phyloP scores from a whole-genome alignment of 371 early-diverging fungal genomes.

The Mucor piriformis region DNA sequence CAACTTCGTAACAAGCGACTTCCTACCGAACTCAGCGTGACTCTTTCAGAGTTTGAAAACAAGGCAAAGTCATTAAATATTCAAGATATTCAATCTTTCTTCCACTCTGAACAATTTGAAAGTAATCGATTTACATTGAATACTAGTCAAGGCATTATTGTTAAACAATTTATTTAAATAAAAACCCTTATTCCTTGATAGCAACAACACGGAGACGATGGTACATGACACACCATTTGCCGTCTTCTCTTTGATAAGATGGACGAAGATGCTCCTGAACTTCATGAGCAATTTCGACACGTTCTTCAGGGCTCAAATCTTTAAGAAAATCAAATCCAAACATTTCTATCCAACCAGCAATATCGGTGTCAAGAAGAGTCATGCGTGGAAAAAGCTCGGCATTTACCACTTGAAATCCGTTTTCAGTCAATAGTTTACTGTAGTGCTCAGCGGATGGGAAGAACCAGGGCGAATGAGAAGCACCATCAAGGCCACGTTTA shows the following conservation, averaged over 20 bases:
- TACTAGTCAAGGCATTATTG: slow-evolving; percentile 12
- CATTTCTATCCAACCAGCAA: slow-evolving; percentile 72
- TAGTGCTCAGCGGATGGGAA: slow-evolving; percentile 66
- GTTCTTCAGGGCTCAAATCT: slow-evolving; percentile 44
- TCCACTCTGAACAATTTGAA: slow-evolving; percentile 49
- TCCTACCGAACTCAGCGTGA: slow-evolving; percentile 61
- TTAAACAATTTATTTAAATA: slow-evolving; percentile 14
- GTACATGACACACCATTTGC: slow-evolving; percentile 65
- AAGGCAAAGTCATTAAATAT: slow-evolving; percentile 55
- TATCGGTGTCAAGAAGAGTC: slow-evolving; percentile 58
- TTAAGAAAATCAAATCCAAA: slow-evolving; percentile 63
- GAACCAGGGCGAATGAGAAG: slow-evolving; percentile 66
- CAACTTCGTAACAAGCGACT: slow-evolving; percentile 62
- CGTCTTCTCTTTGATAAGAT: slow-evolving; percentile 54
- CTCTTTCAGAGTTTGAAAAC: slow-evolving; percentile 65
- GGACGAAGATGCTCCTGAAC: slow-evolving; percentile 53
- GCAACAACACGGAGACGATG: slow-evolving; percentile 54
- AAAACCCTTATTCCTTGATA: slow-evolving; percentile 19
- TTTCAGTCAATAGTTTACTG: slow-evolving; percentile 49
- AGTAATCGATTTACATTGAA: slow-evolving; percentile 48
- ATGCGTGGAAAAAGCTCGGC: slow-evolving; percentile 58
- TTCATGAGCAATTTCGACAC: slow-evolving; percentile 44
- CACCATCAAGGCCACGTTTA: slow-evolving; percentile 58
- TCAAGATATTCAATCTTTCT: slow-evolving; percentile 66
- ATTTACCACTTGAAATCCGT: slow-evolving; percentile 56